Percentiles rank a stretch among this genome's conserved stretches.
These are phyloP conservation scores for Kernera saxatilis DNA, from an alignment of 345 rosid species.

Conservation along the genomic window DNA sequence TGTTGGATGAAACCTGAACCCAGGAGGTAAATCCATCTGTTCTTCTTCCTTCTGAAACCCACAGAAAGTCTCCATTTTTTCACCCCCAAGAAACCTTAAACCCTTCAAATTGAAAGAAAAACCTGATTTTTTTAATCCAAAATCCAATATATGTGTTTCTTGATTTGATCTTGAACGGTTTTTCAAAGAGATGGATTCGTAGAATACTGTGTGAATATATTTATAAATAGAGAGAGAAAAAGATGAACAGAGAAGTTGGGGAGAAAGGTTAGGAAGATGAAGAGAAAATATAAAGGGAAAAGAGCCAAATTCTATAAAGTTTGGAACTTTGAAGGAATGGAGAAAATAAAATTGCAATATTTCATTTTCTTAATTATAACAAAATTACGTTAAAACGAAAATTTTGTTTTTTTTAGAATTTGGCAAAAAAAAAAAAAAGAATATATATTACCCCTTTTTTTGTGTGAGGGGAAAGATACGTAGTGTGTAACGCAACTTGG, in stretches of 20 bases:
- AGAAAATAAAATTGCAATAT: background rate
- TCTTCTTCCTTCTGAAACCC: conserved; percentile 43
- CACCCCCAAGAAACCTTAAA: conserved; percentile 15
- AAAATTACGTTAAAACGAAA: conserved; percentile 18
- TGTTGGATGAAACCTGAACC: conserved; percentile 89
- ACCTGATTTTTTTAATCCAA: background rate
- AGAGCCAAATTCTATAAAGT: conserved; percentile 23
- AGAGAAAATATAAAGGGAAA: conserved; percentile 22
- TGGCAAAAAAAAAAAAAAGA: background rate
- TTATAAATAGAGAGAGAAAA: conserved; percentile 5
- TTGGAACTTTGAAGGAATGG: conserved; percentile 20
- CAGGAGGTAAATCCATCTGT: conserved; percentile 84
- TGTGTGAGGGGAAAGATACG: conserved; percentile 29
- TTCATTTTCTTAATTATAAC: conserved; percentile 26
- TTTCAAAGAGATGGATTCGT: background rate
- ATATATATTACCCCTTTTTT: conserved; percentile 14
- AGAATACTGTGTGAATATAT: background rate
- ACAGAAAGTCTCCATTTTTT: conserved; percentile 22
- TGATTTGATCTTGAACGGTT: conserved; percentile 9
- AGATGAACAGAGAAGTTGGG: conserved; percentile 24
- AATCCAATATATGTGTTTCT: conserved; percentile 1
- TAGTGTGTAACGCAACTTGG: conserved; percentile 38
- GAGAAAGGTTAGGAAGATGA: conserved; percentile 27
- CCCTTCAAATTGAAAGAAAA: background rate
- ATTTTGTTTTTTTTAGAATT: conserved; percentile 2